Evolutionary conservation across 257 asterid species (phyloP), one percentile per base, ranked within the genome.

Genomic region (Scutellaria baicalensis): DNA sequence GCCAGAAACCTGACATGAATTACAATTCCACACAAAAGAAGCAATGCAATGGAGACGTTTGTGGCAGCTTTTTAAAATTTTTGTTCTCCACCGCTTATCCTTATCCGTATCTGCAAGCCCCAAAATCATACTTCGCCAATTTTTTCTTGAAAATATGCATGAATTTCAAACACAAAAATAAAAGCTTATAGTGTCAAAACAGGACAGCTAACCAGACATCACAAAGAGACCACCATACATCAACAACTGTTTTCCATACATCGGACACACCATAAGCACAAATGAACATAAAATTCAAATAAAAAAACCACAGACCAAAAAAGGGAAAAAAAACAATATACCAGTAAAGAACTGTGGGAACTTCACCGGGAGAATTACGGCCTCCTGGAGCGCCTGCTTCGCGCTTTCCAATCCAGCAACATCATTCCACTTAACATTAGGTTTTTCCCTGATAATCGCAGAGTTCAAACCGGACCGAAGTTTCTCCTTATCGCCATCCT

Each of bases 391-490:
- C 17, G 99, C 87, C 87, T 94, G 99, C 79, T 94, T 94, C 0
- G 99, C 99, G 58, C 99, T 94, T 78, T 94, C 99, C 86, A 94
- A 78, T 47, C 99, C 99, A 51, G 99, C 99, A 8, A 94, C 99
- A 83, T 94, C 99, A 51, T 75, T 89, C 99, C 99, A 94, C 87
- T 91, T 94, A 2, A 94, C 91, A 80, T 94, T 91, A 3, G 99
- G 99, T 74, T 91, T 94, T 58, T 94, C 99, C 82, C 99, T 85
- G 50, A 94, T 52, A 62, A 94, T 94, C 8, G 99, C 99, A 0
- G 99, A 94, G 77, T 78, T 88, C 87, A 94, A 77, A 8, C 97
- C 99, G 40, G 97, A 72, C 57, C 97, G 79, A 42, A 91, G 92
- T 86, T 93, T 93, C 62, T 85, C 86, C 88, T 89, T 84, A 70